phyloP scores from a whole-genome alignment of 352 stramenopile species.

The Phytophthora macrochlamydospora region DNA sequence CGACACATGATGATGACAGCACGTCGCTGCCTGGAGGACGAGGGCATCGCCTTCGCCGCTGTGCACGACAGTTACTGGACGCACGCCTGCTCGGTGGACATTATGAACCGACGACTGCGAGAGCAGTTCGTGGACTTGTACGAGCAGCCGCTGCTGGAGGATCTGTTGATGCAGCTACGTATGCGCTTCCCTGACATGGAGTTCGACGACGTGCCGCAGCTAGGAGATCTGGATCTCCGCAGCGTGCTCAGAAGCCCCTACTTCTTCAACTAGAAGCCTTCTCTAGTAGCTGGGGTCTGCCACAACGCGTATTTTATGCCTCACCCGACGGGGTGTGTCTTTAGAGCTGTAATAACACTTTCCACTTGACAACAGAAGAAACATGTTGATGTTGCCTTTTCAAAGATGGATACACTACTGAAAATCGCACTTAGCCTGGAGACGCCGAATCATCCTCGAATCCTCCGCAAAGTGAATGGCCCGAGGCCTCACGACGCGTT shows the following conservation, averaged over 20 bases:
- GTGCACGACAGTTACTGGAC: slow-evolving; percentile 99
- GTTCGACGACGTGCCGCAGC: slow-evolving; percentile 94
- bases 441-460: background rate
- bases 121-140: slow-evolving; percentile 99
- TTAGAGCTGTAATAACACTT: slow-evolving; percentile 39
- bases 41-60: slow-evolving; percentile 95
- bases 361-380: background rate
- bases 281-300: slow-evolving; percentile 11
- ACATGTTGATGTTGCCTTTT: background rate
- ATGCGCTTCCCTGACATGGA: slow-evolving; percentile 94
- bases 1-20: slow-evolving; percentile 99
- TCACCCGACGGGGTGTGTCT: slow-evolving; percentile 17
- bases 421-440: background rate
- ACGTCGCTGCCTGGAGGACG: slow-evolving; percentile 90
- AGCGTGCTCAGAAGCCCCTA: slow-evolving; percentile 96
- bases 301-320: slow-evolving; percentile 33
- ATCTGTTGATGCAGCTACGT: slow-evolving; percentile 93
- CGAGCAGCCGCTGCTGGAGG: slow-evolving; percentile 95
- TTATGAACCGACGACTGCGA: slow-evolving; percentile 94
- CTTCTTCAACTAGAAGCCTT: slow-evolving; percentile 97
- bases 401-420: background rate
- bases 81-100: slow-evolving; percentile 94
- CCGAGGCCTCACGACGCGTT: slow-evolving; percentile 10
- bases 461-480: slow-evolving; percentile 26
- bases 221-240: slow-evolving; percentile 94